A percentile compares a stretch with the other conserved stretches of the same genome.
Conservation (phyloP, 1,284 basidiomycete species). For the Naganishia liquefaciens region DNA sequence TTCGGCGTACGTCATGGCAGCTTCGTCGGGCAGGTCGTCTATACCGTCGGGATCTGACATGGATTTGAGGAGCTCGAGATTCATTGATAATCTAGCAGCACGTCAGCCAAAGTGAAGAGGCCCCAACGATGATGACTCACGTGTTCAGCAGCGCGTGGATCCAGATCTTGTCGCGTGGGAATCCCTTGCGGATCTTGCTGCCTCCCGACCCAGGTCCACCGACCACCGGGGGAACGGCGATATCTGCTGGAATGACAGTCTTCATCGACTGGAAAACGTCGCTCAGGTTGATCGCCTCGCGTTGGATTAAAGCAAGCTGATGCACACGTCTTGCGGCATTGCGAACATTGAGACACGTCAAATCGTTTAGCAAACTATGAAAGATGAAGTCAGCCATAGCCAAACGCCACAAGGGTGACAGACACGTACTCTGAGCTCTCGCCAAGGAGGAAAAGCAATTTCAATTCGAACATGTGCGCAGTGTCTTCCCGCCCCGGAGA, state of each 20-base stretch:
- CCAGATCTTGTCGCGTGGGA: constrained; percentile 28
- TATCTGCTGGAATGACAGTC: constrained; percentile 13
- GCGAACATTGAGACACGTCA: constrained; percentile 10
- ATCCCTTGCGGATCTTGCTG: constrained; percentile 24
- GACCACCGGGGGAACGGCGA: constrained; percentile 18
- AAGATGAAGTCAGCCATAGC: background rate
- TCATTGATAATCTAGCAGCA: constrained; percentile 1
- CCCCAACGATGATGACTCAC: background rate
- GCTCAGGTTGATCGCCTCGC: background rate
- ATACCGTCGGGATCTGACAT: constrained; percentile 12
- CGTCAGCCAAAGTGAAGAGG: background rate
- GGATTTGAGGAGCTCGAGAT: constrained; percentile 3
- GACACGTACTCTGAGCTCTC: constrained; percentile 17
- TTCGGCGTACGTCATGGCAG: constrained; percentile 16
- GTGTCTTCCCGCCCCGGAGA: constrained; percentile 6
- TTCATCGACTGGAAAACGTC: constrained; percentile 1
- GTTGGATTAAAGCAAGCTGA: background rate
- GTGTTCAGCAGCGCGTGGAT: constrained; percentile 23
- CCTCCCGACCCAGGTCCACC: constrained; percentile 24
- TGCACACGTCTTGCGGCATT: constrained; percentile 6
- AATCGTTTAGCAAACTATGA: constrained; percentile 9
- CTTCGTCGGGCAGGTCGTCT: constrained; percentile 19
- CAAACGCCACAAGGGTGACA: background rate
- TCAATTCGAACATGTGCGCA: constrained; percentile 9
- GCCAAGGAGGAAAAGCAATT: constrained; percentile 18